Evolutionary conservation across 2,329 filamentous ascomycete species (phyloP), one percentile per base, ranked within the genome.

Genomic region (Fusarium sp.): DNA sequence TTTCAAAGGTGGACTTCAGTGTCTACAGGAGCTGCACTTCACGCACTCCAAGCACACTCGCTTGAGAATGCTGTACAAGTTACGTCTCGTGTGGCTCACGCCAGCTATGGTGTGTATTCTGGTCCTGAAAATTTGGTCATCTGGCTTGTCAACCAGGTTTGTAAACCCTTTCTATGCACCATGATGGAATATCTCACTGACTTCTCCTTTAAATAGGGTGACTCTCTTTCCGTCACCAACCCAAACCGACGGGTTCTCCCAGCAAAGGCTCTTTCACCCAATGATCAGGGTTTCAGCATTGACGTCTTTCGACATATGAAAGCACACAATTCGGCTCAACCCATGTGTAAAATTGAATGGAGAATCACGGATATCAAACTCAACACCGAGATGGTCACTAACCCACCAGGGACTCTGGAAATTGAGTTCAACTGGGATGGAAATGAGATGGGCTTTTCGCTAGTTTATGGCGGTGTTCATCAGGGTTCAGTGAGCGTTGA

Each of bases 231-330:
- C 15, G 31, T 24, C 1, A 3, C 8, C 10, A 8, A 3, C 1
- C 24, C 11, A 4, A 48, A 43, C 10, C 23, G 4, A 7, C 39
- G 50, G 21, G 3, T 0, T 13, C 0, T 55, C 8, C 41, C 50
- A 2, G 3, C 5, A 1, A 10, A 44, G 6, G 52, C 31, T n/a
- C 23, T 55, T 1, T 47, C n/a, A 1, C 1, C 1, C 6, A 10
- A n/a, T 0, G 1, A 12, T 9, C 24, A 11, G 20, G 4, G n/a
- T n/a, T n/a, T 9, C 15, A 13, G 15, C 4, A 7, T 24, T 1
- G n/a, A 21, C 21, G 0, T 21, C 3, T 54, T 29, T 1, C 26
- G 12, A 3, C 21, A 31, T 10, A 31, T 7, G 26, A 10, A 12
- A 20, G n/a, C 13, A 3, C n/a, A n/a, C n/a, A n/a, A 15, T 15